These are phyloP conservation scores for Rhexocercosporidium sp. DNA, from an alignment of 2,329 filamentous ascomycete species.

Conservation along the genomic window DNA sequence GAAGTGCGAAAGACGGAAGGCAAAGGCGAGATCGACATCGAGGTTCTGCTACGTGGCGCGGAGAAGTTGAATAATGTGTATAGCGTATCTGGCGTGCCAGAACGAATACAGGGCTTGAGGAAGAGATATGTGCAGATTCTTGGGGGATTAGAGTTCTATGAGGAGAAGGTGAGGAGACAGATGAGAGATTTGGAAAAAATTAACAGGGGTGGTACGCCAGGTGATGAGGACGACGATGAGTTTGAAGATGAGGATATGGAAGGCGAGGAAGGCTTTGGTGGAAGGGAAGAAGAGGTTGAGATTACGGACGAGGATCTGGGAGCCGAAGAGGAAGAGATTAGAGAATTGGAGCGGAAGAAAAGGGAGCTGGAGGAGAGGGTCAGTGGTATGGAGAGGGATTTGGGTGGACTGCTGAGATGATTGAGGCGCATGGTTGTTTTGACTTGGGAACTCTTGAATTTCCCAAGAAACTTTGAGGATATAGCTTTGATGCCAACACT, in stretches of 20 bases:
- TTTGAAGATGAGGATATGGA: constrained; percentile 55
- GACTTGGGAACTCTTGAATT: background rate
- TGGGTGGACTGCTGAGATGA: constrained; percentile 58
- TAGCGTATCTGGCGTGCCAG: constrained; percentile 76
- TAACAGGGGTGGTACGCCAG: constrained; percentile 66
- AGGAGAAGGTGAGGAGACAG: constrained; percentile 79
- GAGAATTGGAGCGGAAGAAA: constrained; percentile 67
- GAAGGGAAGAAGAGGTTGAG: constrained; percentile 45
- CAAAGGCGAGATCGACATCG: constrained; percentile 81
- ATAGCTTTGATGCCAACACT: background rate
- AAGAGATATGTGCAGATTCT: constrained; percentile 72
- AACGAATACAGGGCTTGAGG: constrained; percentile 76
- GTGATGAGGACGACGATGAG: constrained; percentile 60
- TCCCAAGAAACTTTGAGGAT: background rate
- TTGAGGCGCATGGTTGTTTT: background rate
- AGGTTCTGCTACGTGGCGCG: constrained; percentile 81
- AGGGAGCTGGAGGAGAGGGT: constrained; percentile 65
- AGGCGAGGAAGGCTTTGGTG: constrained; percentile 52
- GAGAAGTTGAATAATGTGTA: constrained; percentile 92
- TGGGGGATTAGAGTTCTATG: constrained; percentile 79
- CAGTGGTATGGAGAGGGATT: constrained; percentile 70
- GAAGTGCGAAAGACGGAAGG: constrained; percentile 67
- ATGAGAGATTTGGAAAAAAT: constrained; percentile 73
- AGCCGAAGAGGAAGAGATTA: constrained; percentile 71
- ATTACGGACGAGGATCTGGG: constrained; percentile 72